A percentile compares a stretch with the other conserved stretches of the same genome.
Conservation (phyloP, 257 asterid genomes). For the Forsythia viridissima region DNA sequence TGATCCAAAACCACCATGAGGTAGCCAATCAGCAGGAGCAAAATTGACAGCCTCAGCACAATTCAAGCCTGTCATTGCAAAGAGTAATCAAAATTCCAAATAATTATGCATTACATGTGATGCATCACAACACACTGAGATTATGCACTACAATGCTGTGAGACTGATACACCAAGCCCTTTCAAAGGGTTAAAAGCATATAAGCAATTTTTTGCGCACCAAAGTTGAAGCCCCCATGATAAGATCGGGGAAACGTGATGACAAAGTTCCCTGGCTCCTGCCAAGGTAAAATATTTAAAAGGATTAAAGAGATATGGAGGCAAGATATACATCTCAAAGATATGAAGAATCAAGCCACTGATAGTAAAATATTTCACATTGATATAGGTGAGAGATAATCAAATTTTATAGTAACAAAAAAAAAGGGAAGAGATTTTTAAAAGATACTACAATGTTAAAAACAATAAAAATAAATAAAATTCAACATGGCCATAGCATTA, state of each 20-base stretch:
- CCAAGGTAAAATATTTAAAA: slow-evolving; percentile 19
- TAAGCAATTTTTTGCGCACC: slow-evolving; percentile 51
- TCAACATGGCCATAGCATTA: not conserved
- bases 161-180: slow-evolving; percentile 14
- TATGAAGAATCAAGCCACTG: not conserved
- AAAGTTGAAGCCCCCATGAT: slow-evolving; percentile 96
- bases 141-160: slow-evolving; percentile 1
- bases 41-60: slow-evolving; percentile 99
- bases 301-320: not conserved
- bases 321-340: not conserved
- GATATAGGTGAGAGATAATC: not conserved
- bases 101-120: slow-evolving; percentile 7
- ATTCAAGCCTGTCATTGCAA: slow-evolving; percentile 68
- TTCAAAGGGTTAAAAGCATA: slow-evolving; percentile 13
- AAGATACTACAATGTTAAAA: not conserved
- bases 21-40: slow-evolving; percentile 99
- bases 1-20: slow-evolving; percentile 97
- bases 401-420: not conserved
- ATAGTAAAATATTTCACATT: slow-evolving; percentile 4
- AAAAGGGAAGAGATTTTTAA: not conserved
- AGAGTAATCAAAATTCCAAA: slow-evolving; percentile 28
- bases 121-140: slow-evolving; percentile 6
- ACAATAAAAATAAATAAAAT: not conserved
- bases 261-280: slow-evolving; percentile 99
- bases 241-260: slow-evolving; percentile 93